A percentile compares a stretch with the other conserved stretches of the same genome.
phyloP scores from a whole-genome alignment of 768 basidiomycete species.

The Boletus coccyginus region DNA sequence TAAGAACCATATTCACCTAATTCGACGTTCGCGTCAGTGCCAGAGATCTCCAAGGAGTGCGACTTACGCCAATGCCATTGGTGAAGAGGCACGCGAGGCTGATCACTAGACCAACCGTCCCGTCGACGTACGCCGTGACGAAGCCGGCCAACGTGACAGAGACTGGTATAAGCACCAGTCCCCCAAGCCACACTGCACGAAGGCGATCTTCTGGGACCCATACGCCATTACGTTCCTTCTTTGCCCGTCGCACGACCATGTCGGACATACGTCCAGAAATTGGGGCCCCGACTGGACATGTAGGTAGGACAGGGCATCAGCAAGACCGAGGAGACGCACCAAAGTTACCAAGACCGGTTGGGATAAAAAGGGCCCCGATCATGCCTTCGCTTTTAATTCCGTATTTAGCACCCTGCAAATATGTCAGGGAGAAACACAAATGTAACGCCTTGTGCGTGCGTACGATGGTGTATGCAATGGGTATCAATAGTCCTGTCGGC shows the following conservation, averaged over 20 bases:
- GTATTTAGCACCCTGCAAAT: constrained; percentile 43
- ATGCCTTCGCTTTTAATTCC: constrained; percentile 20
- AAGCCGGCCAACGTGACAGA: constrained; percentile 50
- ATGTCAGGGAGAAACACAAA: neutral
- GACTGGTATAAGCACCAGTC: constrained; percentile 48
- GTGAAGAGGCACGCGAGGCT: constrained; percentile 57
- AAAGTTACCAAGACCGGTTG: constrained; percentile 24
- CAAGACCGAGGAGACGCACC: constrained; percentile 3
- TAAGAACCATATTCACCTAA: constrained; percentile 55
- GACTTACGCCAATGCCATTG: constrained; percentile 61
- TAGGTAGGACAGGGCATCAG: neutral
- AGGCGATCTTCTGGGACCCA: constrained; percentile 73
- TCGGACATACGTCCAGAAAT: constrained; percentile 61
- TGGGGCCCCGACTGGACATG: constrained; percentile 52
- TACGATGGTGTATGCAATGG: constrained; percentile 66
- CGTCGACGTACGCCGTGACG: constrained; percentile 48
- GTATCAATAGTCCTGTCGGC: constrained; percentile 45
- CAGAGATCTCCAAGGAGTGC: neutral
- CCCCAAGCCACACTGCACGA: constrained; percentile 46
- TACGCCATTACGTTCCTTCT: constrained; percentile 45
- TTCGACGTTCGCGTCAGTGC: neutral
- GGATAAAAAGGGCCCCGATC: constrained; percentile 25
- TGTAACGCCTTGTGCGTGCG: constrained; percentile 11
- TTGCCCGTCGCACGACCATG: constrained; percentile 44
- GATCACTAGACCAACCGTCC: constrained; percentile 46